A percentile compares a stretch with the other conserved stretches of the same genome.
These are phyloP conservation scores for Pythium brachiatum DNA, from an alignment of 352 stramenopile species.

Conservation along the genomic window DNA sequence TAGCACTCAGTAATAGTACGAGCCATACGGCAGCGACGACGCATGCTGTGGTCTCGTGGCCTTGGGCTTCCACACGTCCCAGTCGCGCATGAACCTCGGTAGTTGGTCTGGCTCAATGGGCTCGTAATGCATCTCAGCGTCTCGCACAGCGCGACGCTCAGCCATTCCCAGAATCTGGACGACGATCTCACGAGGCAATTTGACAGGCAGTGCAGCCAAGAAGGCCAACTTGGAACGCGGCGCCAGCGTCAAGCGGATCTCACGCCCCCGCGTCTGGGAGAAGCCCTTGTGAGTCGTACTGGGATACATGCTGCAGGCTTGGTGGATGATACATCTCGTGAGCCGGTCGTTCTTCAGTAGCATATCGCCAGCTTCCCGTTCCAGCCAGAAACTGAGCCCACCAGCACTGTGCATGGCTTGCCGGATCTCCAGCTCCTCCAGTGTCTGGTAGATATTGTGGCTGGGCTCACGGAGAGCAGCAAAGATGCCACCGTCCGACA, in stretches of 20 bases:
- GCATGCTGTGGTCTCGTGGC: background rate
- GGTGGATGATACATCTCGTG: slow-evolving; percentile 18
- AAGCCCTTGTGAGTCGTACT: slow-evolving; percentile 19
- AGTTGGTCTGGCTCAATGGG: slow-evolving; percentile 15
- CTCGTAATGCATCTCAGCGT: slow-evolving; percentile 21
- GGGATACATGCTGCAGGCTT: slow-evolving; percentile 18
- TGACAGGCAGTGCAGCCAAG: slow-evolving; percentile 2
- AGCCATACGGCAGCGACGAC: slow-evolving; percentile 16
- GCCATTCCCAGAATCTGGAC: slow-evolving; percentile 16
- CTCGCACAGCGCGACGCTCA: slow-evolving; percentile 2
- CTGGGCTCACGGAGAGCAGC: slow-evolving; percentile 8
- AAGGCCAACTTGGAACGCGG: slow-evolving; percentile 4
- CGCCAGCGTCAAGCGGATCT: slow-evolving; percentile 12
- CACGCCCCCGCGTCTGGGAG: slow-evolving; percentile 8
- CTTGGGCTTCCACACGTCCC: slow-evolving; percentile 13
- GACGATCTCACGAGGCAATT: slow-evolving; percentile 15
- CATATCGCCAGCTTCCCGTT: slow-evolving; percentile 19
- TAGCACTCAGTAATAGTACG: slow-evolving; percentile 16
- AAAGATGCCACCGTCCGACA: slow-evolving; percentile 16
- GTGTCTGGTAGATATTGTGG: slow-evolving; percentile 16
- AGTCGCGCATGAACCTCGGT: slow-evolving; percentile 11
- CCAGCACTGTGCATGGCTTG: slow-evolving; percentile 20
- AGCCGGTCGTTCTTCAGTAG: slow-evolving; percentile 23
- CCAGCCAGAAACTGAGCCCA: slow-evolving; percentile 18
- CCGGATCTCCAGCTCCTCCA: slow-evolving; percentile 19